Conservation (phyloP, 352 stramenopile species). For the Thalassiosira mediterranea region DNA sequence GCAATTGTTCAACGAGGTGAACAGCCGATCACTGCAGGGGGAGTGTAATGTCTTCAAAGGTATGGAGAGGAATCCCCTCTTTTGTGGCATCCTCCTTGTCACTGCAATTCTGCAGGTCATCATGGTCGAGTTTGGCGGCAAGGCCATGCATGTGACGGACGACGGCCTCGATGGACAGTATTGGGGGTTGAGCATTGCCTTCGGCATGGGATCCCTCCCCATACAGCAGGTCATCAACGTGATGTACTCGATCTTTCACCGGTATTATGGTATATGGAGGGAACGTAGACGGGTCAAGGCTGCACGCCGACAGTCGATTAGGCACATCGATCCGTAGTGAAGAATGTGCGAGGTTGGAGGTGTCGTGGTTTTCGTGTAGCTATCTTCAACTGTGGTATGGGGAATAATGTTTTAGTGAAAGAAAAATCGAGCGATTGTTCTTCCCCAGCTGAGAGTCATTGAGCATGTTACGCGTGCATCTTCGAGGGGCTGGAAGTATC, state of each 20-base stretch:
- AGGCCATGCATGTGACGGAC: conserved; percentile 62
- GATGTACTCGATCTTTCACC: conserved; percentile 41
- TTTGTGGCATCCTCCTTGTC: conserved; percentile 89
- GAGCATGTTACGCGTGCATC: too few species aligned
- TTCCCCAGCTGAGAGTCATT: too few species aligned
- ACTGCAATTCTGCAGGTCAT: conserved; percentile 91
- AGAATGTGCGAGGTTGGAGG: too few species aligned
- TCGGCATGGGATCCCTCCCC: conserved; percentile 78
- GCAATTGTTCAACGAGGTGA: conserved; percentile 91
- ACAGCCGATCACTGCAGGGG: conserved; percentile 77
- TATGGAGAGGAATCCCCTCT: conserved; percentile 90
- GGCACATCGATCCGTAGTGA: too few species aligned
- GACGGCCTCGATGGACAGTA: conserved; percentile 69
- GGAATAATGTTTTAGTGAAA: too few species aligned
- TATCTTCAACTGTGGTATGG: too few species aligned
- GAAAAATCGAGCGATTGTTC: too few species aligned
- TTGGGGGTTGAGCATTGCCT: conserved; percentile 78
- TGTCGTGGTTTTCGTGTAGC: too few species aligned
- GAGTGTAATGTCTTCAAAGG: conserved; percentile 91
- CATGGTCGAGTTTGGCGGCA: conserved; percentile 91
- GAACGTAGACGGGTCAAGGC: conserved; percentile 2
- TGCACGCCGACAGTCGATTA: too few species aligned
- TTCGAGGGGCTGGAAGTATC: too few species aligned
- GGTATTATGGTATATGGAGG: conserved; percentile 10
- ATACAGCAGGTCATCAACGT: conserved; percentile 84